Percentiles rank a stretch among this genome's conserved stretches.
Conservation (phyloP, 192 early-diverging fungal species). For the Powellomyces hirtus region DNA sequence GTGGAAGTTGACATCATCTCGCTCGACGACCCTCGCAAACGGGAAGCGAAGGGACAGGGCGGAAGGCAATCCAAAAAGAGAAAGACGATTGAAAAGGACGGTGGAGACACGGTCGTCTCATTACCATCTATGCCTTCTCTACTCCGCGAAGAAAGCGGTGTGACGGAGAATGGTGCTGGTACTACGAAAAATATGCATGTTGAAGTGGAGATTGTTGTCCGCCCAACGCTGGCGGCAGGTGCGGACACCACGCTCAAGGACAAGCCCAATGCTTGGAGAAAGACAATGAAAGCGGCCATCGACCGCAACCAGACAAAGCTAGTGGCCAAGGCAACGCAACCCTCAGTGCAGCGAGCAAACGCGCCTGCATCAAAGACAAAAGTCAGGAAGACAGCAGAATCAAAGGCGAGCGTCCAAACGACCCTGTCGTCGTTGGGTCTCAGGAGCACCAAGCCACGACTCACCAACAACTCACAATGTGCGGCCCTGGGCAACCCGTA, state of each 20-base stretch:
- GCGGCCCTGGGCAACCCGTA: background rate
- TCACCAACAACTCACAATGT: conserved; percentile 1
- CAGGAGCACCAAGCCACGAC: background rate
- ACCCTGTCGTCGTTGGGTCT: background rate
- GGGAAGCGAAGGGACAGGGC: background rate
- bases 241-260: background rate
- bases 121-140: background rate
- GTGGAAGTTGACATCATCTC: background rate
- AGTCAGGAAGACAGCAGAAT: background rate
- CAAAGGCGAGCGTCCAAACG: background rate
- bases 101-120: background rate
- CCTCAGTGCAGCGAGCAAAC: no score
- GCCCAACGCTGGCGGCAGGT: background rate
- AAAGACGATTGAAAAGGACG: background rate
- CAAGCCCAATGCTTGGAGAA: background rate
- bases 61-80: background rate
- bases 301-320: background rate
- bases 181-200: background rate
- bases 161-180: background rate
- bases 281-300: background rate
- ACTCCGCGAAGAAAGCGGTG: background rate
- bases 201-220: background rate
- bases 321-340: background rate
- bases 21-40: background rate
- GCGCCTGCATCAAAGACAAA: background rate